A percentile compares a stretch with the other conserved stretches of the same genome.
Conservation (phyloP, 495 filamentous ascomycete species). For the Podospora australis region DNA sequence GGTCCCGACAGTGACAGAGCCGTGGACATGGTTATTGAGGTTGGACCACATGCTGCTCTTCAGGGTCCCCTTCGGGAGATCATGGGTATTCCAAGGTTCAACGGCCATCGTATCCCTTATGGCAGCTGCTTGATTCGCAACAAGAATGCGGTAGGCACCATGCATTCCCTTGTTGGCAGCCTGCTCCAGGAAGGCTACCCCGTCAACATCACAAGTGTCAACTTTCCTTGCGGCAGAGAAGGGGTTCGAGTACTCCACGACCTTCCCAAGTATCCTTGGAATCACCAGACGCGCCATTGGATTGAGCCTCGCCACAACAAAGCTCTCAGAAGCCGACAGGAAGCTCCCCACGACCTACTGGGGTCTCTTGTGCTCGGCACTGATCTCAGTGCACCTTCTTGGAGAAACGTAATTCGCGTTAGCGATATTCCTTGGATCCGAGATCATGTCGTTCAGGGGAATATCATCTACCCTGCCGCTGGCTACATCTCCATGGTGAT, state of each 20-base stretch:
- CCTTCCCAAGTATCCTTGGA: conserved; percentile 40
- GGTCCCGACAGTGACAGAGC: not conserved
- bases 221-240: conserved; percentile 27
- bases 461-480: conserved; percentile 48
- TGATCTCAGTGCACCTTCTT: conserved; percentile 34
- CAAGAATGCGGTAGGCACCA: conserved; percentile 27
- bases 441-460: conserved; percentile 37
- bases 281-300: conserved; percentile 40
- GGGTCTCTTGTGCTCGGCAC: conserved; percentile 30
- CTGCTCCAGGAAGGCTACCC: conserved; percentile 31
- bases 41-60: conserved; percentile 39
- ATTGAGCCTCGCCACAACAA: conserved; percentile 35
- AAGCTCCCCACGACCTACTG: conserved; percentile 41
- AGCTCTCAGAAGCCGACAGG: conserved; percentile 31
- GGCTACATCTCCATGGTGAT: conserved; percentile 46
- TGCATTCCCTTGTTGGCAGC: conserved; percentile 23
- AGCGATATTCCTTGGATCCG: conserved; percentile 42
- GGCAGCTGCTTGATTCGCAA: conserved; percentile 25
- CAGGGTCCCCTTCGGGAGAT: conserved; percentile 50
- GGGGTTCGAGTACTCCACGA: conserved; percentile 27
- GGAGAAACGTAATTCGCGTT: conserved; percentile 33
- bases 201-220: conserved; percentile 36
- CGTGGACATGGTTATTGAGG: conserved; percentile 31
- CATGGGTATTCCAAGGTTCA: conserved; percentile 23
- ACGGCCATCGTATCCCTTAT: conserved; percentile 19